These are phyloP conservation scores for Umbellularia californica DNA, from an alignment of 164 flowering plant genomes.

Conservation along the genomic window DNA sequence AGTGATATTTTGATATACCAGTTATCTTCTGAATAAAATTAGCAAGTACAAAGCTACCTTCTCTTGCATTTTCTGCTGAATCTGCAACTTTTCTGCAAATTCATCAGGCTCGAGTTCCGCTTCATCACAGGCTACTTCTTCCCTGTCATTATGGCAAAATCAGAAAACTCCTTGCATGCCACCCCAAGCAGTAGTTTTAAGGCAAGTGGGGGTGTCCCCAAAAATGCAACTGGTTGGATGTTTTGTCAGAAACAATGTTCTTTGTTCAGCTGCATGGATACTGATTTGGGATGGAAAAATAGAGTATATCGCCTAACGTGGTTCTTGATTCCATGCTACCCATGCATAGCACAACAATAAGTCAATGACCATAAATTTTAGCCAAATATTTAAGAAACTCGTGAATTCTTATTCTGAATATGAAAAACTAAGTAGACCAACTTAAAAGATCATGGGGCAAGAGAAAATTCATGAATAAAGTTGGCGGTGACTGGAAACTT, in stretches of 20 bases:
- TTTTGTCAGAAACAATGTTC: not conserved
- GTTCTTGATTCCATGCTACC: no score
- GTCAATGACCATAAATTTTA: no score
- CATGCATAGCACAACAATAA: no score
- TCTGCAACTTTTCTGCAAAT: slow-evolving; percentile 55
- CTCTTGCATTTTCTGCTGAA: slow-evolving; percentile 55
- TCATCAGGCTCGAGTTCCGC: slow-evolving; percentile 81
- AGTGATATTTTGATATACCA: not conserved
- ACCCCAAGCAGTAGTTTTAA: not conserved
- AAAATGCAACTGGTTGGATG: not conserved
- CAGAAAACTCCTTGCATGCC: not conserved
- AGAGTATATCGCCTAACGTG: no score
- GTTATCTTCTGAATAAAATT: not conserved
- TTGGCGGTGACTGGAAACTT: no score
- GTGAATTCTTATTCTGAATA: no score
- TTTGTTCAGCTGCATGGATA: no score
- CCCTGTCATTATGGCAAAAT: slow-evolving; percentile 36
- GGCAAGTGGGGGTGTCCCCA: not conserved
- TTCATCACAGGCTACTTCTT: slow-evolving; percentile 94
- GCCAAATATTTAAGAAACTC: no score
- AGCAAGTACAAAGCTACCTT: slow-evolving; percentile 36
- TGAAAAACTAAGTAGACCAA: no score
- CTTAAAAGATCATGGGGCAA: no score
- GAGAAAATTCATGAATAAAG: no score
- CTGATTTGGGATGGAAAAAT: no score